Base-by-base conservation (phyloP, 1,284 basidiomycete species). In the Ganoderma resinaceum region DNA sequence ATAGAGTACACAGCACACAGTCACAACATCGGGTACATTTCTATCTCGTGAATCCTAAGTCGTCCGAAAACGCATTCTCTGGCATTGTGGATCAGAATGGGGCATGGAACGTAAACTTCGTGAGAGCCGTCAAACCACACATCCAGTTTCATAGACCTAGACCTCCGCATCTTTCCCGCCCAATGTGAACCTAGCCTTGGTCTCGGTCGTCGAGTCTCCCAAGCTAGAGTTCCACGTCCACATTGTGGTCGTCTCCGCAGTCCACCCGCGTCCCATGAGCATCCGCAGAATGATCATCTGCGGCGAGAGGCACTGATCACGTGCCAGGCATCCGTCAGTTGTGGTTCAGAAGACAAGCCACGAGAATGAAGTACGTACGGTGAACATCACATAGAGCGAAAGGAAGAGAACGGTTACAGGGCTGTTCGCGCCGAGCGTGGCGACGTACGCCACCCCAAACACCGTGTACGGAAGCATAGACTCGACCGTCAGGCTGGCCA, bases 341-440 rank as follows among this genome's bases (percentile, higher is more conserved):
- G 46, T 49, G 46, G 46, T 49, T 7, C 12, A 3, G 46, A 49
- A 26, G 23, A 26, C 4, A 23, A 20, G 18, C 37, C 33, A 33
- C 31, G 33, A 14, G 16, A 14, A n/a, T 4, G 11, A 18, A 6
- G 52, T 0, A 55, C 72, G 20, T 29, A 73, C 72, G n/a, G 72
- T 71, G 61, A 68, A 70, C 72, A 73, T 71, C 31, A 68, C 66
- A 29, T 73, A 70, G 18, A 71, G 60, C 12, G 68, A 68, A 4
- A 69, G 62, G 61, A 70, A 71, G 12, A 71, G 38, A 3, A 70
- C 63, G 2, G 64, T 58, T 5, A 61, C 64, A 7, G 57, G 65
- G 65, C 70, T 70, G 49, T 70, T 63, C 9, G 70, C 14, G 3
- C 65, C 72, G 11, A 70, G 55, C 3, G 70, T 60, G 1, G 70